Evolutionary conservation across 2,329 filamentous ascomycete genomes (phyloP).

Genomic region (Penicillium sp.): DNA sequence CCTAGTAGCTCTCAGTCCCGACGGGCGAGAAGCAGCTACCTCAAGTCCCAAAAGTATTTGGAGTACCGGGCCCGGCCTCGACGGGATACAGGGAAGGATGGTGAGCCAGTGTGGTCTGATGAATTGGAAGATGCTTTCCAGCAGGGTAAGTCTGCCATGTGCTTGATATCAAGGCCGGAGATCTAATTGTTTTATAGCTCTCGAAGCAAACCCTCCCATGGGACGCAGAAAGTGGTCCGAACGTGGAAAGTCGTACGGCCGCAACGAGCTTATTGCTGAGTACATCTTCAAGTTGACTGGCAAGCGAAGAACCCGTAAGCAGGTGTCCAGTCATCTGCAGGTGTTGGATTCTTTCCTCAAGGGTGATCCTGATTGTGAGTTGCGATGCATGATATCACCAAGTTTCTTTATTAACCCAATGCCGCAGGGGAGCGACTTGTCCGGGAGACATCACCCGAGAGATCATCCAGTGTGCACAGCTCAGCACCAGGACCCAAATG

Average conservation of each 20-base stretch:
- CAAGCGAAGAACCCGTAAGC: constrained; percentile 55
- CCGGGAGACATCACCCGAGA: constrained; percentile 36
- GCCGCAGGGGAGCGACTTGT: constrained; percentile 41
- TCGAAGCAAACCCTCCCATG: constrained; percentile 59
- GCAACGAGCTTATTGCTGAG: constrained; percentile 63
- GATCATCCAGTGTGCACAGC: constrained; percentile 32
- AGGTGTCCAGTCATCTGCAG: constrained; percentile 66
- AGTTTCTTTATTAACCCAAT: constrained; percentile 1
- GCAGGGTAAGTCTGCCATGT: constrained; percentile 38
- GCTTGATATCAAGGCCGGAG: background rate
- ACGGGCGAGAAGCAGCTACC: constrained; percentile 34
- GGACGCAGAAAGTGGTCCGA: constrained; percentile 56
- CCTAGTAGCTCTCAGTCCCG: constrained; percentile 27
- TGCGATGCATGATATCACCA: background rate
- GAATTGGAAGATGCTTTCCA: constrained; percentile 51
- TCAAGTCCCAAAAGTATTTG: constrained; percentile 47
- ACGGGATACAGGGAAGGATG: constrained; percentile 46
- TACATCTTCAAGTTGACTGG: constrained; percentile 59
- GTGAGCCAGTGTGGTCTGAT: constrained; percentile 49
- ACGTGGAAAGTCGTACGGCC: constrained; percentile 56
- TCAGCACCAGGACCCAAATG: constrained; percentile 34
- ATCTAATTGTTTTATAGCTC: constrained; percentile 38
- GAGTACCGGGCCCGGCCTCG: constrained; percentile 47
- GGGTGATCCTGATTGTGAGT: constrained; percentile 55
- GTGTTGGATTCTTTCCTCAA: constrained; percentile 60